These are phyloP conservation scores for Diaporthe helianthi DNA, from an alignment of 2,329 filamentous ascomycete species.

Conservation along the genomic window DNA sequence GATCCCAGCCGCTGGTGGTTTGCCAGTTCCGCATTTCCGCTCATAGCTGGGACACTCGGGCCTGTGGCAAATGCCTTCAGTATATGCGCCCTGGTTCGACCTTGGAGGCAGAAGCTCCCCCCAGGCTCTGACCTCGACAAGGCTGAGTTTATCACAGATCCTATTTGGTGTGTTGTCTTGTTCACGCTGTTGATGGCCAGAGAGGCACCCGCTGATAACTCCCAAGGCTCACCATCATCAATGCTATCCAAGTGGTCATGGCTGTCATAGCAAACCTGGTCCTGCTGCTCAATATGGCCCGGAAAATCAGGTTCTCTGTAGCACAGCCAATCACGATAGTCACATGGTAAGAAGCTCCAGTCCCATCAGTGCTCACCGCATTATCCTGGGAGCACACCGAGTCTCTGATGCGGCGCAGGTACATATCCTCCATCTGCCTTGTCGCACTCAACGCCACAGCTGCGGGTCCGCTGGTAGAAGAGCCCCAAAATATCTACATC, in stretches of 20 bases:
- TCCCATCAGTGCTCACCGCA: constrained; percentile 49
- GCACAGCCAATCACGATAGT: constrained; percentile 85
- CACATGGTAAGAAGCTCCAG: constrained; percentile 73
- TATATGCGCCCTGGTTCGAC: constrained; percentile 82
- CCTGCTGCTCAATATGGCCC: constrained; percentile 86
- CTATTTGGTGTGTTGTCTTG: constrained; percentile 64
- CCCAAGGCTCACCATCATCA: constrained; percentile 72
- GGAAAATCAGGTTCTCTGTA: constrained; percentile 78
- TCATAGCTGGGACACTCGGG: constrained; percentile 83
- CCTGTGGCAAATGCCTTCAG: constrained; percentile 89
- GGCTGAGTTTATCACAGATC: constrained; percentile 67
- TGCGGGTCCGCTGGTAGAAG: constrained; percentile 59
- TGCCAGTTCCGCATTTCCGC: constrained; percentile 70
- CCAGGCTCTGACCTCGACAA: constrained; percentile 55
- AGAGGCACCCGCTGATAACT: neutral
- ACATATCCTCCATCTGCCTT: constrained; percentile 69
- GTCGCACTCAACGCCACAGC: constrained; percentile 72
- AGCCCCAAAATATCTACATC: constrained; percentile 59
- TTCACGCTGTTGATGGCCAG: neutral
- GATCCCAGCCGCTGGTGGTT: constrained; percentile 68
- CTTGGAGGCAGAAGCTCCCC: constrained; percentile 71
- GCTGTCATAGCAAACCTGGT: constrained; percentile 83
- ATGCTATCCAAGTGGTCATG: constrained; percentile 77
- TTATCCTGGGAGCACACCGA: neutral
- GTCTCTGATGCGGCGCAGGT: constrained; percentile 51